Conservation (phyloP, 2,329 filamentous ascomycete genomes). For the Paraphaeosphaeria minitans region DNA sequence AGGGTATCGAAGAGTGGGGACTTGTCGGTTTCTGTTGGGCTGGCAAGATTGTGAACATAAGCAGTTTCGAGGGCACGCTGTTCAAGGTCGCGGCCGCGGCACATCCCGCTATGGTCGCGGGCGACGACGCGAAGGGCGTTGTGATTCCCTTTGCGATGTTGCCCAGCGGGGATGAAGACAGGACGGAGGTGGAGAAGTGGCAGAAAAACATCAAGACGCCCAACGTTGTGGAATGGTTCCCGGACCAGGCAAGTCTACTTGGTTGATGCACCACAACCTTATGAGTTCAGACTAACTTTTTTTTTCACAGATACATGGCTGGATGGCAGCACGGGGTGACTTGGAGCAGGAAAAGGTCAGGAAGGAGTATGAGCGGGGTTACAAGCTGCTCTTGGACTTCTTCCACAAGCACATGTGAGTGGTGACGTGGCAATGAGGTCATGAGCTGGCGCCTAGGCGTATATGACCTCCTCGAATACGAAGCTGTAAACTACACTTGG, state of each 20-base stretch:
- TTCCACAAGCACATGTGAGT: constrained; percentile 60
- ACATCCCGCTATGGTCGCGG: constrained; percentile 67
- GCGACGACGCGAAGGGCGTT: constrained; percentile 60
- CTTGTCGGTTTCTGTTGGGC: constrained; percentile 68
- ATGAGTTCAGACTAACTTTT: not conserved
- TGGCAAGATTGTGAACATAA: constrained; percentile 61
- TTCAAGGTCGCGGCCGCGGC: constrained; percentile 64
- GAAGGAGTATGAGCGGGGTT: constrained; percentile 57
- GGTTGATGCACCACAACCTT: too few species aligned
- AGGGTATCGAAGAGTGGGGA: constrained; percentile 61
- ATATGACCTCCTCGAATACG: constrained; percentile 1
- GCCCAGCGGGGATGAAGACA: constrained; percentile 62
- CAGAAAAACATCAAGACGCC: constrained; percentile 54
- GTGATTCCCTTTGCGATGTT: constrained; percentile 63
- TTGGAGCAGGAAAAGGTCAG: constrained; percentile 55
- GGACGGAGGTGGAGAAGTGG: constrained; percentile 58
- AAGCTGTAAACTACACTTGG: constrained; percentile 8
- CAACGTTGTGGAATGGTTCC: constrained; percentile 55
- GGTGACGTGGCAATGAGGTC: not conserved
- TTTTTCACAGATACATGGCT: constrained; percentile 47
- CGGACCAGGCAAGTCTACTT: constrained; percentile 42
- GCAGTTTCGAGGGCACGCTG: constrained; percentile 55
- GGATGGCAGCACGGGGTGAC: constrained; percentile 53
- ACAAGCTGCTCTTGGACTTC: constrained; percentile 56
- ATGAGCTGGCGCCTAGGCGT: not conserved